Evolutionary conservation across 371 early-diverging fungal species (phyloP).

Genomic region (Saksenaea vasiformis): DNA sequence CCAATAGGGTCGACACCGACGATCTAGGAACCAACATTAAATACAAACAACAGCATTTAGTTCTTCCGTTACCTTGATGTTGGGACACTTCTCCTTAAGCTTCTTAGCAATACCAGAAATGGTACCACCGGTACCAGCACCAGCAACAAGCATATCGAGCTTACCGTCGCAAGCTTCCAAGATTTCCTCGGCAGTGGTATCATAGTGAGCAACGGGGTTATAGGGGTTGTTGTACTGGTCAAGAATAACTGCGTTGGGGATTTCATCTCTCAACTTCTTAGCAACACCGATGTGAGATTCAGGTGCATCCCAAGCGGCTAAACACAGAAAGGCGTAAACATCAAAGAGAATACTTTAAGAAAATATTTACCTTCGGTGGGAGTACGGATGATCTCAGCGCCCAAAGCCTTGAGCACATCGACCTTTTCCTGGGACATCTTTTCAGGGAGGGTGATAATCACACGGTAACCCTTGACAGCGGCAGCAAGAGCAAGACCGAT

Average conservation of each 20-base stretch:
- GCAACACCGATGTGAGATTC: slow-evolving; percentile 98
- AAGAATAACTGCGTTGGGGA: slow-evolving; percentile 92
- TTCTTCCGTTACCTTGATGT: slow-evolving; percentile 61
- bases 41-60: background rate
- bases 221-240: slow-evolving; percentile 95
- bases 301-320: slow-evolving; percentile 95
- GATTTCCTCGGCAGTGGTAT: slow-evolving; percentile 89
- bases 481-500: slow-evolving; percentile 92
- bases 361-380: slow-evolving; percentile 77
- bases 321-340: background rate
- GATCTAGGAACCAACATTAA: slow-evolving; percentile 48
- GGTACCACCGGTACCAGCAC: slow-evolving; percentile 98
- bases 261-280: slow-evolving; percentile 86
- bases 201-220: slow-evolving; percentile 97
- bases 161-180: slow-evolving; percentile 83
- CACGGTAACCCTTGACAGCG: slow-evolving; percentile 96
- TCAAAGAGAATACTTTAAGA: background rate
- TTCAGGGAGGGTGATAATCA: slow-evolving; percentile 96
- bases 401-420: slow-evolving; percentile 94
- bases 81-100: slow-evolving; percentile 91
- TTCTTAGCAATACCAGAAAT: slow-evolving; percentile 93
- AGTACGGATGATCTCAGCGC: slow-evolving; percentile 97
- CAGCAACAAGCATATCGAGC: slow-evolving; percentile 95
- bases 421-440: slow-evolving; percentile 99
- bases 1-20: slow-evolving; percentile 95